A percentile compares a stretch with the other conserved stretches of the same genome.
phyloP scores from a whole-genome alignment of 768 basidiomycete genomes.

The Xerocomus potaroensis region DNA sequence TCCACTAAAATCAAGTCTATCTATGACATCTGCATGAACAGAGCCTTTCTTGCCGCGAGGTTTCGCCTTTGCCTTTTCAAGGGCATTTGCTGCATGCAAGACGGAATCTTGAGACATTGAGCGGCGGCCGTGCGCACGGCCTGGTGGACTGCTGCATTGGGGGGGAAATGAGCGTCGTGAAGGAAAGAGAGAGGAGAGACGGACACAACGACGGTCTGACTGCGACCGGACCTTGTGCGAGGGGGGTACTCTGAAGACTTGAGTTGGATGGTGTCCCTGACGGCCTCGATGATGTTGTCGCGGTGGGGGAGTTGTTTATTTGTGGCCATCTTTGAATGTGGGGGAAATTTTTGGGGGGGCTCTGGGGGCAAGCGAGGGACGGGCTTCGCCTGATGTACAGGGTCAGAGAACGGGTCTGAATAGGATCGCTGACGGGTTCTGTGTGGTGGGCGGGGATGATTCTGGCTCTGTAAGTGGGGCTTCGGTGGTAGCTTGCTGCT shows the following conservation, averaged over 20 bases:
- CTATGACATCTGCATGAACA: constrained; percentile 84
- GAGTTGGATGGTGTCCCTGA: constrained; percentile 65
- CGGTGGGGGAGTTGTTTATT: constrained; percentile 32
- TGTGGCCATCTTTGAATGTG: constrained; percentile 25
- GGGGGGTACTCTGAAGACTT: constrained; percentile 39
- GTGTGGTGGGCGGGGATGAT: constrained; percentile 20
- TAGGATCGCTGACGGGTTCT: constrained; percentile 42
- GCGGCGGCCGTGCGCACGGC: constrained; percentile 35
- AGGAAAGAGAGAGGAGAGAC: constrained; percentile 8
- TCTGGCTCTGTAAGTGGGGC: constrained; percentile 17
- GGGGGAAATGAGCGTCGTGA: constrained; percentile 17
- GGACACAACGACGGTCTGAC: constrained; percentile 45
- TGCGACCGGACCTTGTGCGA: constrained; percentile 50
- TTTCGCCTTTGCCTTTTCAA: constrained; percentile 47
- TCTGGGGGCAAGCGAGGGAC: constrained; percentile 41
- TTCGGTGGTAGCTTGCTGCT: constrained; percentile 27
- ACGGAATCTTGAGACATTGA: constrained; percentile 50
- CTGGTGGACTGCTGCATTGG: constrained; percentile 20
- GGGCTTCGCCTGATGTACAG: constrained; percentile 24
- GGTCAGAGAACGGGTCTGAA: constrained; percentile 54
- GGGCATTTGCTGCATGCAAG: constrained; percentile 33
- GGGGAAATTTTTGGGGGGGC: constrained; percentile 28
- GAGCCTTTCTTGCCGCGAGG: constrained; percentile 65
- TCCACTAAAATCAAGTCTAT: constrained; percentile 81
- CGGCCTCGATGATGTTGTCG: constrained; percentile 53